Conservation (phyloP, 148 eudicot genomes). For the Dianthus caryophyllus region DNA sequence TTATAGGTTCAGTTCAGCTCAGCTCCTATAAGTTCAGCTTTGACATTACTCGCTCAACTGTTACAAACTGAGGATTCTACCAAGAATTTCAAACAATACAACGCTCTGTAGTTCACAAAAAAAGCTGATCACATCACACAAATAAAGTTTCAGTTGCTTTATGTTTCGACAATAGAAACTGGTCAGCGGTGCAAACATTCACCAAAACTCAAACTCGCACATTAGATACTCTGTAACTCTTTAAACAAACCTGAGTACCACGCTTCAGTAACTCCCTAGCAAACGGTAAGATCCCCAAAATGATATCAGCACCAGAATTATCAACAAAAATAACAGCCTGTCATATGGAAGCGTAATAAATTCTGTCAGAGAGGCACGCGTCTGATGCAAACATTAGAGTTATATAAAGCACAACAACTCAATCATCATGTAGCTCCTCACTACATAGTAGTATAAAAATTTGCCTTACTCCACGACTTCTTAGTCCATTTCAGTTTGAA, state of each 20-base stretch:
- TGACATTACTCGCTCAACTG: background rate
- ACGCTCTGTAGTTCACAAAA: too few species aligned
- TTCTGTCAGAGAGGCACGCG: slow-evolving; percentile 23
- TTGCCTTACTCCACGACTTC: slow-evolving; percentile 86
- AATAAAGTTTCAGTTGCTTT: background rate
- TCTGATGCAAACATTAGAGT: background rate
- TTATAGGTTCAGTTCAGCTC: too few species aligned
- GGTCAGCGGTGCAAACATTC: background rate
- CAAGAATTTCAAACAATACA: background rate
- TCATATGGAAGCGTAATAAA: slow-evolving; percentile 19
- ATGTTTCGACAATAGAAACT: background rate
- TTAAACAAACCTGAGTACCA: slow-evolving; percentile 72
- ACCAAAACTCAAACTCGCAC: background rate
- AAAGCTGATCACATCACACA: background rate
- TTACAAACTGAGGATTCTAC: background rate
- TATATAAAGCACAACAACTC: background rate
- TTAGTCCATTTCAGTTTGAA: slow-evolving; percentile 65
- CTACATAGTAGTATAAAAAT: slow-evolving; percentile 3
- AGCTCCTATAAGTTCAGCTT: too few species aligned
- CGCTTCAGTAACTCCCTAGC: slow-evolving; percentile 90
- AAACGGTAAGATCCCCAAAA: slow-evolving; percentile 93
- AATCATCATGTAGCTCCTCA: background rate
- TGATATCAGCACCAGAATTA: slow-evolving; percentile 95
- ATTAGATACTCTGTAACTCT: background rate
- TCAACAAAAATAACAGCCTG: slow-evolving; percentile 97